A percentile compares a stretch with the other conserved stretches of the same genome.
Conservation (phyloP, 2,329 filamentous ascomycete species). For the Colletotrichum echinochloae region DNA sequence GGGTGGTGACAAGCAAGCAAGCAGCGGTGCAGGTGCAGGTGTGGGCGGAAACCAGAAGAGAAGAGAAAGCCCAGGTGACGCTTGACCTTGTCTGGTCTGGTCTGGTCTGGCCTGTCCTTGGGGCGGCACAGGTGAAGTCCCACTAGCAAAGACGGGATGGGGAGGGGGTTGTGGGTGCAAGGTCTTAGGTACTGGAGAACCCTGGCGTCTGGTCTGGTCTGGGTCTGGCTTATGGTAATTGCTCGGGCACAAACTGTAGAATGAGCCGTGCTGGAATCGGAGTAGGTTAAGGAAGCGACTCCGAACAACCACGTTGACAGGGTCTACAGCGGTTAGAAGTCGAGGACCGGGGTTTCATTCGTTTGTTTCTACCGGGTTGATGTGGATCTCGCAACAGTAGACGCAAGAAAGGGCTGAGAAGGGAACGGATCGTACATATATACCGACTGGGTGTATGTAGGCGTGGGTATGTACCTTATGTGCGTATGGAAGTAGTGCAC, state of each 20-base stretch:
- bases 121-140: constrained; percentile 43
- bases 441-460: constrained; percentile 6
- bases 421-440: constrained; percentile 6
- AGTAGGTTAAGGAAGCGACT: constrained; percentile 38
- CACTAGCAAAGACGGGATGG: constrained; percentile 50
- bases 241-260: constrained; percentile 52
- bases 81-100: constrained; percentile 30
- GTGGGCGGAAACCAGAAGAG: constrained; percentile 42
- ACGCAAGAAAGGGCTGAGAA: constrained; percentile 37
- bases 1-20: constrained; percentile 35
- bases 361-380: constrained; percentile 46
- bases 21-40: constrained; percentile 24
- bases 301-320: constrained; percentile 33
- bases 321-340: constrained; percentile 51
- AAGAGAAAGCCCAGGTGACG: constrained; percentile 46
- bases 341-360: constrained; percentile 55
- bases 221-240: constrained; percentile 3
- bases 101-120: constrained; percentile 9
- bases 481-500: constrained; percentile 9
- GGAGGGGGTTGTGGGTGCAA: constrained; percentile 8
- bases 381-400: constrained; percentile 38
- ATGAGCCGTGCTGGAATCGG: constrained; percentile 52
- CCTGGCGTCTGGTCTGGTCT: constrained; percentile 11
- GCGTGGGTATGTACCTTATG: constrained; percentile 18
- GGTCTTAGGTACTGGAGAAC: constrained; percentile 27